These are phyloP conservation scores for Penicillium canariense DNA, from an alignment of 495 filamentous ascomycete genomes.

Conservation along the genomic window DNA sequence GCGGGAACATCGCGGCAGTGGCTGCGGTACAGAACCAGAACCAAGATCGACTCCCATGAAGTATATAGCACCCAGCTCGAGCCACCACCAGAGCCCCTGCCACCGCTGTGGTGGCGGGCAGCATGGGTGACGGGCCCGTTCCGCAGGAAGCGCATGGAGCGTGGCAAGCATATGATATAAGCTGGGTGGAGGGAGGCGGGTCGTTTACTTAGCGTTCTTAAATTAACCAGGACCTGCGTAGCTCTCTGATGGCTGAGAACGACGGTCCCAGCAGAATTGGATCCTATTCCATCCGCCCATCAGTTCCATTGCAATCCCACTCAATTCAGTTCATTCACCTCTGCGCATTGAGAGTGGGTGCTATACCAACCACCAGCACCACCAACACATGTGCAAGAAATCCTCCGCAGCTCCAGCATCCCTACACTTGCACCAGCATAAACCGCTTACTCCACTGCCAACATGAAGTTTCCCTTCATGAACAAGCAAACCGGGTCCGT, in stretches of 20 bases:
- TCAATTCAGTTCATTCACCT: background rate
- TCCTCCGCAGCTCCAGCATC: no score
- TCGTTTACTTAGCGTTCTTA: background rate
- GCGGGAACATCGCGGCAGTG: background rate
- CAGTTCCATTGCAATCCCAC: no score
- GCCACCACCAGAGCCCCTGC: background rate
- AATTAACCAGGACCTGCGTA: background rate
- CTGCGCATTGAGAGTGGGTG: no score
- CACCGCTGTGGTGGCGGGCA: background rate
- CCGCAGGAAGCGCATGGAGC: no score
- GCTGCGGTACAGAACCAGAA: background rate
- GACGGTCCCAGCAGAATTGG: no score
- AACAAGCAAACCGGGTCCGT: background rate
- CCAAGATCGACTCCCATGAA: background rate
- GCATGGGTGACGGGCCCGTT: constrained; percentile 13
- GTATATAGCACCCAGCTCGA: background rate
- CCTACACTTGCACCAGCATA: no score
- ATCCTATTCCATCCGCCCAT: no score
- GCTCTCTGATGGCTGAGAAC: no score
- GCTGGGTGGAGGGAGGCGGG: constrained; percentile 14
- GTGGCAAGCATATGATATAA: no score
- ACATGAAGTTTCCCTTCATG: constrained; percentile 16
- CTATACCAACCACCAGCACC: no score
- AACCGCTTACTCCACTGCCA: background rate
- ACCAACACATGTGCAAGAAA: background rate